Evolutionary conservation across 2,329 filamentous ascomycete species (phyloP).

Genomic region (Aaosphaeria arxii): DNA sequence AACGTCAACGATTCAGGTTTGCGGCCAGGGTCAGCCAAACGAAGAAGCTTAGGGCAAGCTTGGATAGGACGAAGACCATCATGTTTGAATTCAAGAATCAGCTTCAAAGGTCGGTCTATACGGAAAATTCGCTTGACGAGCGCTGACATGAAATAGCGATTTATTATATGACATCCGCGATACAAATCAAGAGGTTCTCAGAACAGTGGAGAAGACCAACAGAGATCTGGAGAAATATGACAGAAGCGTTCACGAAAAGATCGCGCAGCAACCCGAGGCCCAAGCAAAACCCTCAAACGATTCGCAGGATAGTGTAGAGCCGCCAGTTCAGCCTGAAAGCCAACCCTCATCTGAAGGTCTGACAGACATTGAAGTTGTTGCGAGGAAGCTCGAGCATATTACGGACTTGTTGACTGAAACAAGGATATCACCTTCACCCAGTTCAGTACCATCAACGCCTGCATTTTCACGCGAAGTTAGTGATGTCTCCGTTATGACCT

Average conservation of each 20-base stretch:
- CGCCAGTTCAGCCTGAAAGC: slow-evolving; percentile 1
- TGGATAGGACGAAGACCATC: slow-evolving; percentile 4
- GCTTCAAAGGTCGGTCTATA: slow-evolving; percentile 1
- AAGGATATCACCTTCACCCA: slow-evolving; percentile 2
- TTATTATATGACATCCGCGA: slow-evolving; percentile 4
- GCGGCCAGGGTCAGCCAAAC: slow-evolving; percentile 2
- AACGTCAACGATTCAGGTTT: slow-evolving; percentile 3
- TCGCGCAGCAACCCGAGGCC: slow-evolving; percentile 3
- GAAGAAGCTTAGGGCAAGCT: slow-evolving; percentile 3
- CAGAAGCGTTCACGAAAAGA: slow-evolving; percentile 1
- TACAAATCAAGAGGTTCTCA: slow-evolving; percentile 5
- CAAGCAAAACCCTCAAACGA: slow-evolving; percentile 1
- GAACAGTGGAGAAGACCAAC: slow-evolving; percentile 1
- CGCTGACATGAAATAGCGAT: slow-evolving; percentile 2
- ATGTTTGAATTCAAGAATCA: slow-evolving; percentile 4
- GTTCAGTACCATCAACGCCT: slow-evolving; percentile 3
- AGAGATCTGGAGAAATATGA: slow-evolving; percentile 3
- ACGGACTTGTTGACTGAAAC: slow-evolving; percentile 3
- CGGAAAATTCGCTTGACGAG: slow-evolving; percentile 1
- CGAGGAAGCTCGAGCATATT: slow-evolving; percentile 2
- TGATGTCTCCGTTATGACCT: slow-evolving; percentile 3
- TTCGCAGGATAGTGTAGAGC: slow-evolving; percentile 2
- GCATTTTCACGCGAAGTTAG: slow-evolving; percentile 4
- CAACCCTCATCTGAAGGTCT: slow-evolving; percentile 3
- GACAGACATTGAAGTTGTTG: slow-evolving; percentile 3